phyloP scores from a whole-genome alignment of 169 alveolate genomes.

The Fabrea salina region DNA sequence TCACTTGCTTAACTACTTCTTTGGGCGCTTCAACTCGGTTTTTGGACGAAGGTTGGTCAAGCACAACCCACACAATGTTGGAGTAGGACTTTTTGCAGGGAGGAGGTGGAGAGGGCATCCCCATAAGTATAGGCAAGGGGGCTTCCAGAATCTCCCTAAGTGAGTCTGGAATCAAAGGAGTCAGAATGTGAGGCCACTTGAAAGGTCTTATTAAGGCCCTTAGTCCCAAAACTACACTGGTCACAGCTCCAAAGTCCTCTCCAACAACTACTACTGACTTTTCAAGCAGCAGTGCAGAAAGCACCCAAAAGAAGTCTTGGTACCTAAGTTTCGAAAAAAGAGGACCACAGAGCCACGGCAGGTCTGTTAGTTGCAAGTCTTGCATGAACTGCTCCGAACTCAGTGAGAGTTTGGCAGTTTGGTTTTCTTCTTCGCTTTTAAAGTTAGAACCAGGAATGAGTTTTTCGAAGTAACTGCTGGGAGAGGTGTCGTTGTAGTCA shows the following conservation, averaged over 20 bases:
- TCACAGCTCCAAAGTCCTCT: constrained; percentile 33
- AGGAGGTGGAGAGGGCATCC: constrained; percentile 34
- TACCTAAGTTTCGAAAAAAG: constrained; percentile 39
- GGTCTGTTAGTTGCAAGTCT: constrained; percentile 13
- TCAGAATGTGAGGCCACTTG: constrained; percentile 65
- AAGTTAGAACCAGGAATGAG: background rate
- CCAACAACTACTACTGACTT: constrained; percentile 56
- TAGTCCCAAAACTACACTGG: constrained; percentile 58
- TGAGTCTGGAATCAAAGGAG: constrained; percentile 68
- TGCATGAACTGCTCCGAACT: too few relatives aligned
- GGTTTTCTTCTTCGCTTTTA: background rate
- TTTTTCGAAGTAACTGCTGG: too few relatives aligned
- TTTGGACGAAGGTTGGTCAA: constrained; percentile 19
- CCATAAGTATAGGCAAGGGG: constrained; percentile 73
- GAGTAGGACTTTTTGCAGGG: background rate
- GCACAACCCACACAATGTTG: constrained; percentile 14
- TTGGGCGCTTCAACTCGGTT: background rate
- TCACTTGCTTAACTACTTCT: background rate
- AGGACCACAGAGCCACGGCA: constrained; percentile 43
- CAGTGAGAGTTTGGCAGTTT: too few relatives aligned
- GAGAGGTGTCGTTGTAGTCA: too few relatives aligned
- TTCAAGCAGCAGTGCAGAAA: constrained; percentile 49
- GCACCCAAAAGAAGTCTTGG: constrained; percentile 38
- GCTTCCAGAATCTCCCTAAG: constrained; percentile 67
- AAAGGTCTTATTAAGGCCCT: constrained; percentile 61